Percentiles rank a stretch among this genome's conserved stretches.
phyloP scores from a whole-genome alignment of 1,284 basidiomycete genomes.

The Salmacisia buchloeana region DNA sequence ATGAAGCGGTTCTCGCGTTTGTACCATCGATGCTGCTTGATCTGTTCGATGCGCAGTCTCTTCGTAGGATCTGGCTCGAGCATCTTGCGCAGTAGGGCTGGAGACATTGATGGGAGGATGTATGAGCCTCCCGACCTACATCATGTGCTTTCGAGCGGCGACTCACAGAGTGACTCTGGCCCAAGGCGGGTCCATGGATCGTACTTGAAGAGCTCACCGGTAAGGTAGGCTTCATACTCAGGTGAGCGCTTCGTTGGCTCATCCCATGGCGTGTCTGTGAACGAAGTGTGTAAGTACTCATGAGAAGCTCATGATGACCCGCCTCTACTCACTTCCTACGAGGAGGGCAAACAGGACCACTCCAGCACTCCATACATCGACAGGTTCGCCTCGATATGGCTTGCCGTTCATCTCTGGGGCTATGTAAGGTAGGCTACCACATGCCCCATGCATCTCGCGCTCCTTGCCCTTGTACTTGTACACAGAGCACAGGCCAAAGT shows the following conservation, averaged over 20 bases:
- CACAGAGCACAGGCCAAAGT: constrained; percentile 89
- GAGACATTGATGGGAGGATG: too few species aligned
- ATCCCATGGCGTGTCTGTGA: constrained; percentile 91
- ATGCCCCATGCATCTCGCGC: constrained; percentile 53
- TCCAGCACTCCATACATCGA: constrained; percentile 90
- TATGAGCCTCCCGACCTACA: constrained; percentile 12
- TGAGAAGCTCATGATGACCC: too few species aligned
- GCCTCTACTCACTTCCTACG: constrained; percentile 79
- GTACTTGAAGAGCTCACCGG: constrained; percentile 65
- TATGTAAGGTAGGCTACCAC: constrained; percentile 90
- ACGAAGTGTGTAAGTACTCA: neutral
- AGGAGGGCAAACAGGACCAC: constrained; percentile 92
- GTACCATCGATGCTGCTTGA: constrained; percentile 48
- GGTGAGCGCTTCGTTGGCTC: constrained; percentile 73
- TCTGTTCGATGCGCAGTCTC: constrained; percentile 35
- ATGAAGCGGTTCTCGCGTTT: constrained; percentile 39
- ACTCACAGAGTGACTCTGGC: constrained; percentile 55
- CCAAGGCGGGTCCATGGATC: constrained; percentile 75
- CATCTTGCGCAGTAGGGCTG: constrained; percentile 31
- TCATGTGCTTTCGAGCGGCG: neutral
- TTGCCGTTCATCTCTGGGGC: constrained; percentile 66
- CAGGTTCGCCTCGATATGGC: constrained; percentile 80
- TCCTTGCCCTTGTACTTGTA: constrained; percentile 83
- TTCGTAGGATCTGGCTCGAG: constrained; percentile 38
- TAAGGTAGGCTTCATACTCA: constrained; percentile 72